These are phyloP conservation scores for Yamadazyma kanchanaburiensis DNA, from an alignment of 1,139 yeast genomes.

Conservation along the genomic window DNA sequence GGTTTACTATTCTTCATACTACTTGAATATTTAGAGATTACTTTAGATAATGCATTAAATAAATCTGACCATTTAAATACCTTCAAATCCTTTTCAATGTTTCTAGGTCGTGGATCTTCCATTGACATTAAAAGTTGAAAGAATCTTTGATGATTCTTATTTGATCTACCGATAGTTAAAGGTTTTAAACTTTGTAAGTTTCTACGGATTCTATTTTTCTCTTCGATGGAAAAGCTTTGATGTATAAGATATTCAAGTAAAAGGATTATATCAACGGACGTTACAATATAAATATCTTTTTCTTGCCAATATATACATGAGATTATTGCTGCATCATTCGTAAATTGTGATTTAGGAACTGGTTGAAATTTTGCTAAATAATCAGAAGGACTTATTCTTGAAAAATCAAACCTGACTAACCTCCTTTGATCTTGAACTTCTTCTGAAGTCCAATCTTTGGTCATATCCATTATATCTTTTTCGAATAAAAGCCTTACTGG, in stretches of 20 bases:
- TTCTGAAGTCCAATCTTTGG: slow-evolving; percentile 29
- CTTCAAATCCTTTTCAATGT: slow-evolving; percentile 70
- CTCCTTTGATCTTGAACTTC: slow-evolving; percentile 31
- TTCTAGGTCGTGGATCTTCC: slow-evolving; percentile 66
- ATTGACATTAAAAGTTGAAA: slow-evolving; percentile 62
- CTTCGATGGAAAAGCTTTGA: slow-evolving; percentile 60
- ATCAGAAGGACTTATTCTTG: slow-evolving; percentile 19
- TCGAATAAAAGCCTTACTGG: slow-evolving; percentile 18
- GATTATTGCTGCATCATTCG: slow-evolving; percentile 32
- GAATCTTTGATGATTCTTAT: slow-evolving; percentile 42
- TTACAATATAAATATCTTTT: slow-evolving; percentile 48
- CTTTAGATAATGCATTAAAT: slow-evolving; percentile 54
- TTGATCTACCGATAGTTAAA: slow-evolving; percentile 51
- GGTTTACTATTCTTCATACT: not conserved
- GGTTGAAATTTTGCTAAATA: slow-evolving; percentile 23
- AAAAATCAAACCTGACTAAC: slow-evolving; percentile 32
- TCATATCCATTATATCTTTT: slow-evolving; percentile 20
- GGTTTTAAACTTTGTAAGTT: slow-evolving; percentile 68
- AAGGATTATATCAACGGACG: slow-evolving; percentile 63
- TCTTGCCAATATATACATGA: slow-evolving; percentile 65
- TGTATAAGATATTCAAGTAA: slow-evolving; percentile 57
- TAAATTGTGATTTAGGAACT: slow-evolving; percentile 20
- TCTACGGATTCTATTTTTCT: slow-evolving; percentile 67
- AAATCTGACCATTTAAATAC: slow-evolving; percentile 62
- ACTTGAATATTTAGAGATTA: slow-evolving; percentile 54